A percentile compares a stretch with the other conserved stretches of the same genome.
Evolutionary conservation across 139 green algal genomes (phyloP).

Genomic region (Chlamydomonas sphaeroides): DNA sequence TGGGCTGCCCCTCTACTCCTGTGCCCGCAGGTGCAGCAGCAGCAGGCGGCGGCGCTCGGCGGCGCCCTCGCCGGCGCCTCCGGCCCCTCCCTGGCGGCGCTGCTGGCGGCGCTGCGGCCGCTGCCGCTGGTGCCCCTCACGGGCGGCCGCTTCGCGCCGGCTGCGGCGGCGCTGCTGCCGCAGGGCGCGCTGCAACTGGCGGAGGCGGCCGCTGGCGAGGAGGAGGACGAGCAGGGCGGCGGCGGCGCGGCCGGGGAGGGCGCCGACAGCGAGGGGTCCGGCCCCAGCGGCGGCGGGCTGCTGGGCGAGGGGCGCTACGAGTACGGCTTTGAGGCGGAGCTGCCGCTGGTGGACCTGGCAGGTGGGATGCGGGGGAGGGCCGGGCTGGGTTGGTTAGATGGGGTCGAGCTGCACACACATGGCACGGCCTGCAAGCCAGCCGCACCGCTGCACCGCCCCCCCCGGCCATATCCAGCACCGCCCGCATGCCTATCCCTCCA

Average conservation of each 20-base stretch:
- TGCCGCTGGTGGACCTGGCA: conserved; percentile 15
- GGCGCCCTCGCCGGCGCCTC: background rate
- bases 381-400: too few species aligned
- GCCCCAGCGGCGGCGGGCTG: background rate
- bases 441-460: too few species aligned
- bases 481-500: too few species aligned
- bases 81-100: background rate
- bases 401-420: too few species aligned
- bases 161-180: conserved; percentile 24
- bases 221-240: background rate
- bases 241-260: background rate
- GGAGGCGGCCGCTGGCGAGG: background rate
- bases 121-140: conserved; percentile 25
- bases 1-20: too few species aligned
- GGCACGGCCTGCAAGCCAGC: too few species aligned
- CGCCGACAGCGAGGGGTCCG: background rate
- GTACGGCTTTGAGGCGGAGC: conserved; percentile 35
- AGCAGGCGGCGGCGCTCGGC: background rate
- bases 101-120: background rate
- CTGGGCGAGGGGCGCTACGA: conserved; percentile 24
- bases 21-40: conserved; percentile 14
- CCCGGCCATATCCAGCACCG: too few species aligned
- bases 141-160: background rate
- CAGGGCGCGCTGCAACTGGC: background rate
- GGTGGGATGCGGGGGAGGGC: background rate